phyloP scores from a whole-genome alignment of 768 basidiomycete species.

The Kwoniella pini region DNA sequence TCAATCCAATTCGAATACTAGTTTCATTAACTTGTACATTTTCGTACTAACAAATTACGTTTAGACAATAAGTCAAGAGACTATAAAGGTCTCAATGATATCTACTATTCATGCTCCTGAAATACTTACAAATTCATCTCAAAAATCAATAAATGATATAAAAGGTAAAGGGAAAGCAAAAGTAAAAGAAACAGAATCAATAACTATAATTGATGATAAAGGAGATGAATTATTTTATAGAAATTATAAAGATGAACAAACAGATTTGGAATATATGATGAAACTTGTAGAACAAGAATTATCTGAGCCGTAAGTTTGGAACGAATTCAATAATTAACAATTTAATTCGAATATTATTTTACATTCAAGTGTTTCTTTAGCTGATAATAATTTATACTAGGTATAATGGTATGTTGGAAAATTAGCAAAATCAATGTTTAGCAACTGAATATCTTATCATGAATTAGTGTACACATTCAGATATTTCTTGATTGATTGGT shows the following conservation, averaged over 20 bases:
- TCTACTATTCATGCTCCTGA: conserved; percentile 11
- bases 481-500: conserved; percentile 97
- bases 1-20: not conserved
- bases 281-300: conserved; percentile 84
- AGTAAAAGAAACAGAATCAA: not conserved
- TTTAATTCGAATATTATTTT: no score
- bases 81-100: conserved; percentile 2
- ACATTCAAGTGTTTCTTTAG: not conserved
- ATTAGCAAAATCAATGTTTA: not conserved
- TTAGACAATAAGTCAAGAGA: not conserved
- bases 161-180: conserved; percentile 23
- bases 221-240: conserved; percentile 38
- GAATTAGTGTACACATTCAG: conserved; percentile 75
- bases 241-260: conserved; percentile 34
- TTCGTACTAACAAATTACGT: no score
- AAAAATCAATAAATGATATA: not conserved
- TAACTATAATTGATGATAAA: conserved; percentile 5
- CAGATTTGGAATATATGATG: conserved; percentile 69
- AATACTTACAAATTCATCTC: not conserved
- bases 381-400: conserved; percentile 13
- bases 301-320: conserved; percentile 82
- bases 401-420: conserved; percentile 40
- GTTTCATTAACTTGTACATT: not conserved
- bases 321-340: no score
- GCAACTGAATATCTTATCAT: not conserved